Conservation (phyloP, 2,329 filamentous ascomycete species). For the Phoma sp. region DNA sequence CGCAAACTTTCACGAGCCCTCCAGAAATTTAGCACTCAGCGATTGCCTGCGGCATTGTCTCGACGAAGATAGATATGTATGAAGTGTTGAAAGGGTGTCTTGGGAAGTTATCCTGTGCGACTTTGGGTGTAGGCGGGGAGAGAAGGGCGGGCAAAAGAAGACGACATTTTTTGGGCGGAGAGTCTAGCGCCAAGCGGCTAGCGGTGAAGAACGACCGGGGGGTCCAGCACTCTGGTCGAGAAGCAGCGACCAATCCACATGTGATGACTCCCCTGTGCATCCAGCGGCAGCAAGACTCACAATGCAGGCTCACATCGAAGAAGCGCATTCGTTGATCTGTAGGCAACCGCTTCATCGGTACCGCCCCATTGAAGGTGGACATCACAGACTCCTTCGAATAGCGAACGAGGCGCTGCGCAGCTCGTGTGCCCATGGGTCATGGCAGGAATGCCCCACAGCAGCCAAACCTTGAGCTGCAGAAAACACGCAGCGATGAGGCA, state of each 20-base stretch:
- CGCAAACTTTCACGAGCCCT: constrained; percentile 62
- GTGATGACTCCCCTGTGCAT: constrained; percentile 31
- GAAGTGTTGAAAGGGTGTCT: constrained; percentile 30
- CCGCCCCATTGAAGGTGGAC: constrained; percentile 4
- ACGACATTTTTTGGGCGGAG: constrained; percentile 30
- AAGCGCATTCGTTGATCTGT: constrained; percentile 5
- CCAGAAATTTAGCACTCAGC: constrained; percentile 82
- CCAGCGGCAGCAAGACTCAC: constrained; percentile 21
- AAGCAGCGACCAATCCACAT: constrained; percentile 13
- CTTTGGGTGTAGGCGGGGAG: constrained; percentile 49
- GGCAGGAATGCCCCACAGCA: constrained; percentile 38
- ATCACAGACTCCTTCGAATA: constrained; percentile 3
- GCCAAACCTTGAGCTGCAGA: constrained; percentile 33
- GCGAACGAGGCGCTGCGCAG: constrained; percentile 18
- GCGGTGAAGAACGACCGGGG: constrained; percentile 23
- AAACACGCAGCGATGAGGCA: constrained; percentile 40
- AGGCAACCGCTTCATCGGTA: constrained; percentile 1
- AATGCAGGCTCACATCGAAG: constrained; percentile 13
- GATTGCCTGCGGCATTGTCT: constrained; percentile 56
- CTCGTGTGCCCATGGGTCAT: constrained; percentile 36
- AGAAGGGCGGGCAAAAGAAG: constrained; percentile 34
- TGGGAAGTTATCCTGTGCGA: constrained; percentile 40
- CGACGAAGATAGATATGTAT: constrained; percentile 49
- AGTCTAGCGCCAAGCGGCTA: constrained; percentile 24
- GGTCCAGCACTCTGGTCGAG: constrained; percentile 19